Base-by-base conservation (phyloP, 176 grass and related monocot genomes). In the Avena eriantha region DNA sequence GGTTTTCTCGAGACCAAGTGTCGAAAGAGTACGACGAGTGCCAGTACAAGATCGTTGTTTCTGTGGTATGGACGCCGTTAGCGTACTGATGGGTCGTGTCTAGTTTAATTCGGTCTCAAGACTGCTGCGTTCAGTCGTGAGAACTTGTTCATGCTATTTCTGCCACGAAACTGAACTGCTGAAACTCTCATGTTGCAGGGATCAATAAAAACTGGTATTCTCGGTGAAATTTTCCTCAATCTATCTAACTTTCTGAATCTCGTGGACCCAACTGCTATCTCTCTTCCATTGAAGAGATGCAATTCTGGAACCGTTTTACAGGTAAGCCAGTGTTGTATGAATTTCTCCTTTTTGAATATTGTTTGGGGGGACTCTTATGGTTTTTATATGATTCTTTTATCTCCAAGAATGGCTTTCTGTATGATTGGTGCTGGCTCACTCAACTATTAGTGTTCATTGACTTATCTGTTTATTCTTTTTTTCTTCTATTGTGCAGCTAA, bases 1-100 rank as follows among this genome's bases (percentile, higher is more conserved):
- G 83, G 87, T 88, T 96, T 59, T 94, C 87, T 81, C 91, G 91
- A 90, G 90, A 94, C 73, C 82, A 80, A 54, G 84, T 86, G 26
- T 92, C 92, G 7, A 94, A 96, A 80, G 90, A 94, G 79, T 86
- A 80, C 8, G 89, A 94, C 68, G 94, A 99, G 59, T 99, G 89
- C 64, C 94, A 91, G 14, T 96, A 91, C 87, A 99, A 92, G 80
- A 96, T 99, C 81, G 94, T 99, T 83, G 92, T 99, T 86, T 96
- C 94, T 34, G 85, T 93, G 97, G 97, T 99, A 85, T 83, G 89
- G 33, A 14, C 59, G 34, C 46, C 84, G 17, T 56, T 49, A 61
- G 14, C 47, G 45, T 51, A 31, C 1, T 58, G 29, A 61, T 26
- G 19, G 33, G 47, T 29, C 22, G 4, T 33, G 43, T 33, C 8